These are phyloP conservation scores for Bonia amplexicaulis DNA, from an alignment of 176 grass and related monocot genomes.

Conservation along the genomic window DNA sequence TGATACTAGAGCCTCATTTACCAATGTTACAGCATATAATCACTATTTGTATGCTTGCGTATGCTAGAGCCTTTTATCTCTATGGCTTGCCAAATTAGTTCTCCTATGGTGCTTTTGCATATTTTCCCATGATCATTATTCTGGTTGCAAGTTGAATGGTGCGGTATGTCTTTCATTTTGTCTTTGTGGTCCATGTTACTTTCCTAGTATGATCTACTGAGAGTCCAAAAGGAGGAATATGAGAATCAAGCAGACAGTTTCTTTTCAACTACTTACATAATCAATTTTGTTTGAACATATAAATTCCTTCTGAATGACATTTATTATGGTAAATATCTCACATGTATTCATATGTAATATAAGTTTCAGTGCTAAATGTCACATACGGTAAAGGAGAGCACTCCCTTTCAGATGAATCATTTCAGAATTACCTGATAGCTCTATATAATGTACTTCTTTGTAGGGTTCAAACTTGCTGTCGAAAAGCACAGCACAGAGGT, in stretches of 20 bases:
- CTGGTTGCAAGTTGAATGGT: neutral
- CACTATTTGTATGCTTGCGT: neutral
- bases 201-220: neutral
- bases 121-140: neutral
- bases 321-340: neutral
- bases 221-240: neutral
- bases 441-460: slow-evolving; percentile 8
- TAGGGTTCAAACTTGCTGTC: slow-evolving; percentile 81
- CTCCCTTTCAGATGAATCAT: neutral
- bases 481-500: slow-evolving; percentile 83
- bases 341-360: neutral
- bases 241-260: neutral
- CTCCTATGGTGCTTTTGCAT: neutral
- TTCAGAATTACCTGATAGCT: neutral
- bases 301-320: neutral
- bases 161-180: neutral
- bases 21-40: neutral
- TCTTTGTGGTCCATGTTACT: neutral
- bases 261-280: neutral
- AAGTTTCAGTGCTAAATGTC: neutral
- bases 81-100: neutral
- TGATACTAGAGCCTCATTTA: no score
- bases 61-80: neutral
- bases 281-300: neutral
- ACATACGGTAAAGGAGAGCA: neutral